Percentiles rank a stretch among this genome's conserved stretches.
These are phyloP conservation scores for Leersia perrieri DNA, from an alignment of 176 grass and related monocot genomes.

Conservation along the genomic window DNA sequence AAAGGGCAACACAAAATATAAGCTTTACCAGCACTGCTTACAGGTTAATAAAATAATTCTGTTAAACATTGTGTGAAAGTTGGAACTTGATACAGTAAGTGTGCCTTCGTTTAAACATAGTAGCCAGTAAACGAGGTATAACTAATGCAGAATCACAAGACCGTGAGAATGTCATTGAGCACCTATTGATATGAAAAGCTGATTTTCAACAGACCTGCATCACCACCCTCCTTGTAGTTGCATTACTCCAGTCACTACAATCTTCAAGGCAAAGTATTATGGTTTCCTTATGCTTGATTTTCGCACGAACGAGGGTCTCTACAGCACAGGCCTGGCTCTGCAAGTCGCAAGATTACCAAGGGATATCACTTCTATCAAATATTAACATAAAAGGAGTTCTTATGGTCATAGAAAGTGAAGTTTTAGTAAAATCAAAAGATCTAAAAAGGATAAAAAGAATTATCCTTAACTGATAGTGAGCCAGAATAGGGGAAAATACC, in stretches of 20 bases:
- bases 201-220: constrained; percentile 67
- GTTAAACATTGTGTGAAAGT: neutral
- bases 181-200: neutral
- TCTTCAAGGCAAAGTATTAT: constrained; percentile 97
- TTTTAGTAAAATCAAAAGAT: constrained; percentile 20
- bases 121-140: neutral
- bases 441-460: neutral
- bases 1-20: constrained; percentile 8
- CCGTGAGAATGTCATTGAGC: neutral
- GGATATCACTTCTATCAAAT: neutral
- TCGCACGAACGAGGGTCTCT: constrained; percentile 73
- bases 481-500: constrained; percentile 32
- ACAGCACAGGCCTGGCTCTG: constrained; percentile 89
- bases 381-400: neutral
- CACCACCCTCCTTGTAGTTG: constrained; percentile 86
- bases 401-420: neutral
- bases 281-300: constrained; percentile 84
- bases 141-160: constrained; percentile 8
- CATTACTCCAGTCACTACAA: constrained; percentile 95
- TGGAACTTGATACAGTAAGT: neutral
- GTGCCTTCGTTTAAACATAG: neutral
- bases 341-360: constrained; percentile 33
- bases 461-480: neutral
- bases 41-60: neutral
- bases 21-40: neutral